These are phyloP conservation scores for Beauveria caledonica DNA, from an alignment of 2,329 filamentous ascomycete species.

Conservation along the genomic window DNA sequence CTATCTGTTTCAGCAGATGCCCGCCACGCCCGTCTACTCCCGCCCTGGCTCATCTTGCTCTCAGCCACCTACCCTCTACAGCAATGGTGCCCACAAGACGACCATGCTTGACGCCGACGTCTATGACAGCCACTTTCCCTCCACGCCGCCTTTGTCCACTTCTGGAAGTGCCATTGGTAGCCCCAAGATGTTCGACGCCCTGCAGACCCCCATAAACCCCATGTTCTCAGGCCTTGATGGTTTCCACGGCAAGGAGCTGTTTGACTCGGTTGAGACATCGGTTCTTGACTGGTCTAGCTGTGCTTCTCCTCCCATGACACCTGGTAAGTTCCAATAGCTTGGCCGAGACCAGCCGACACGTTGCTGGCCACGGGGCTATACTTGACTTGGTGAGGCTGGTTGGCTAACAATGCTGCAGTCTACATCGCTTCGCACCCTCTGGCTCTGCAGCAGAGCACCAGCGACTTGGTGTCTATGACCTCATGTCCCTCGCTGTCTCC, in stretches of 20 bases:
- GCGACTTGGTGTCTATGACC: conserved; percentile 65
- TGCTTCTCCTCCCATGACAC: conserved; percentile 79
- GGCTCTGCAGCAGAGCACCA: conserved; percentile 55
- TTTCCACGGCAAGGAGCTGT: conserved; percentile 57
- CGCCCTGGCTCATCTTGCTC: conserved; percentile 58
- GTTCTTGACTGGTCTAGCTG: conserved; percentile 71
- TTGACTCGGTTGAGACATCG: conserved; percentile 65
- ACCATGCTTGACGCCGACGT: conserved; percentile 74
- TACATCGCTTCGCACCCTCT: conserved; percentile 43
- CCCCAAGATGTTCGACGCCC: conserved; percentile 67
- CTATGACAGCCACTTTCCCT: conserved; percentile 64
- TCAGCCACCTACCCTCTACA: conserved; percentile 50
- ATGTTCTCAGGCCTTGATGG: conserved; percentile 66
- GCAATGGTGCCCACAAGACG: conserved; percentile 60
- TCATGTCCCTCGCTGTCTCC: conserved; percentile 81
- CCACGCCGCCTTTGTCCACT: conserved; percentile 79
- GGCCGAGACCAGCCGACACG: not conserved
- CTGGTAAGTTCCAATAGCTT: conserved; percentile 55
- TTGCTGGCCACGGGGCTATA: not conserved
- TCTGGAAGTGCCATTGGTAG: conserved; percentile 81
- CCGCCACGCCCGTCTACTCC: conserved; percentile 56
- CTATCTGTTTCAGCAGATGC: conserved; percentile 57
- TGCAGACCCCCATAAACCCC: conserved; percentile 77
- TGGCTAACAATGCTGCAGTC: conserved; percentile 36
- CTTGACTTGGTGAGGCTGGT: not conserved